Conservation (phyloP, 352 stramenopile genomes). For the Pythium folliculosum region DNA sequence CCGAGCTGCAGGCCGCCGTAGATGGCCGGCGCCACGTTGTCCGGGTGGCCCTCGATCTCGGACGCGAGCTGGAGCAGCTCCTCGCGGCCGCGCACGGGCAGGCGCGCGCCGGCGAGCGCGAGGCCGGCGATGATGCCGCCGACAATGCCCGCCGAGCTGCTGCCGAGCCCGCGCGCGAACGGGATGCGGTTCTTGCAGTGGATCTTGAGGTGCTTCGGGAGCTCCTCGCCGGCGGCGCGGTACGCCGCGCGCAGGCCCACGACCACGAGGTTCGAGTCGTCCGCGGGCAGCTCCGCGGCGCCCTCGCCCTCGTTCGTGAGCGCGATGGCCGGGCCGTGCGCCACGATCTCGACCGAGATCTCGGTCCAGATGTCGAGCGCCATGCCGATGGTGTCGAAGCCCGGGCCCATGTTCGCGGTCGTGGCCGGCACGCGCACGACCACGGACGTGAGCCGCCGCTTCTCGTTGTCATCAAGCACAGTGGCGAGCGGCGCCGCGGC, state of each 20-base stretch:
- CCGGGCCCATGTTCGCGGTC: slow-evolving; percentile 98
- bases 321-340: slow-evolving; percentile 66
- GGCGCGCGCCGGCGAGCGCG: slow-evolving; percentile 94
- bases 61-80: slow-evolving; percentile 96
- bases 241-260: slow-evolving; percentile 96
- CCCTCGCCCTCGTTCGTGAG: slow-evolving; percentile 98
- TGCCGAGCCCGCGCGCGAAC: slow-evolving; percentile 96
- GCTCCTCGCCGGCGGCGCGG: slow-evolving; percentile 91
- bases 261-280: slow-evolving; percentile 93
- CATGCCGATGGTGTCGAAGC: slow-evolving; percentile 98
- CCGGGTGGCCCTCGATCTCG: slow-evolving; percentile 98
- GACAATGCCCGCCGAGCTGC: slow-evolving; percentile 98
- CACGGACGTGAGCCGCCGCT: slow-evolving; percentile 79
- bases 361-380: slow-evolving; percentile 99
- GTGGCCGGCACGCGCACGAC: slow-evolving; percentile 98
- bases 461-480: slow-evolving; percentile 35
- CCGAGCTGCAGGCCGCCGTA: slow-evolving; percentile 98
- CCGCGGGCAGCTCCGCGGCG: slow-evolving; percentile 88
- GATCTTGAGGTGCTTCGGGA: slow-evolving; percentile 94
- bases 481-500: slow-evolving; percentile 1
- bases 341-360: slow-evolving; percentile 93
- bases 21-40: slow-evolving; percentile 99
- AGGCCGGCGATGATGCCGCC: slow-evolving; percentile 98
- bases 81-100: slow-evolving; percentile 89
- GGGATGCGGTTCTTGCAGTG: slow-evolving; percentile 98